Percentiles rank a stretch among this genome's conserved stretches.
phyloP scores from a whole-genome alignment of 257 asterid species.

The Ophiorrhiza pumila region DNA sequence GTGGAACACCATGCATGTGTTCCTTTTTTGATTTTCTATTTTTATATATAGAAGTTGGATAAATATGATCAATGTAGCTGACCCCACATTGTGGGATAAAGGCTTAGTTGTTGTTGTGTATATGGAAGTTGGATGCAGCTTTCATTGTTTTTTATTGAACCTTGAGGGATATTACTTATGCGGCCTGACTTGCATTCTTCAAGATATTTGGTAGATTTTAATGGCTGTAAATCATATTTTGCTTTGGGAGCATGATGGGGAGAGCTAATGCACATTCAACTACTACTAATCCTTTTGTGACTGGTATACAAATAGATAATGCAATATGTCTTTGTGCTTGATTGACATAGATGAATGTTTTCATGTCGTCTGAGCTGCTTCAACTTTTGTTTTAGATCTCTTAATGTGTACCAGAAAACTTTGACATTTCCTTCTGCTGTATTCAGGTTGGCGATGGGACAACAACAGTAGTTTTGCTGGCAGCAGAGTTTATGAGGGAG shows the following conservation, averaged over 20 bases:
- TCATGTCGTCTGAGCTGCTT: background rate
- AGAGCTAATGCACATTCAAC: background rate
- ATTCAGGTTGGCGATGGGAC: conserved; percentile 99
- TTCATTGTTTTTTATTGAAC: background rate
- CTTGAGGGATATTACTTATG: background rate
- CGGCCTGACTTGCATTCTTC: background rate
- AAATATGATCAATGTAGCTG: too few relatives aligned
- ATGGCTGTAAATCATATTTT: background rate
- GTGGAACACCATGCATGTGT: background rate
- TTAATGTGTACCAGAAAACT: background rate
- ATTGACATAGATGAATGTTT: background rate
- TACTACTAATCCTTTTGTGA: background rate
- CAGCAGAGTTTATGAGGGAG: conserved; percentile 93
- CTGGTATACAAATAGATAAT: background rate
- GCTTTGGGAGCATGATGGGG: background rate
- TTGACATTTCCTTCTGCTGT: conserved; percentile 15
- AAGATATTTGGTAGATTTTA: background rate
- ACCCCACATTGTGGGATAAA: too few relatives aligned
- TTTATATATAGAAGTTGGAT: background rate
- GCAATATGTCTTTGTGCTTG: background rate
- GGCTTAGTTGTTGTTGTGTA: too few relatives aligned
- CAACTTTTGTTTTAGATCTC: background rate
- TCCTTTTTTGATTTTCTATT: background rate
- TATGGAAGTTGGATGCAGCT: background rate
- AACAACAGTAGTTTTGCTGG: conserved; percentile 94